phyloP scores from a whole-genome alignment of 164 flowering plant species.

The Echeveria elegans region DNA sequence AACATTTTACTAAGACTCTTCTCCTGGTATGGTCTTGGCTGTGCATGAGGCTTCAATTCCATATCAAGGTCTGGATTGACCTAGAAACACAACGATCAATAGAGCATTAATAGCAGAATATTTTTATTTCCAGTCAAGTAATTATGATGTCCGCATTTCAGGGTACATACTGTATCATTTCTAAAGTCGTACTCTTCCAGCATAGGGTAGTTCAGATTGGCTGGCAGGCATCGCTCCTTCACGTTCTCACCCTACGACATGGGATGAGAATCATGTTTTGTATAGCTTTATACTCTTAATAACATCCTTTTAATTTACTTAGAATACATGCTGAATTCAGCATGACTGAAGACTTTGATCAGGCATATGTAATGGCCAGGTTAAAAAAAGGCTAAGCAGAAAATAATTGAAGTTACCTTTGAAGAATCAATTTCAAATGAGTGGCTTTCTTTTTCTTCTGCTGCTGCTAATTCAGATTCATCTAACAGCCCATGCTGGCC shows the following conservation, averaged over 20 bases:
- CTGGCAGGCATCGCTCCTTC: conserved; percentile 94
- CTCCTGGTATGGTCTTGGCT: conserved; percentile 96
- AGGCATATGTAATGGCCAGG: background rate
- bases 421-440: conserved; percentile 88
- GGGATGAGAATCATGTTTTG: too few species aligned
- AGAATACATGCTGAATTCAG: background rate
- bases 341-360: background rate
- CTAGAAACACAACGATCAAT: conserved; percentile 27
- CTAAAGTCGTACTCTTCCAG: conserved; percentile 98
- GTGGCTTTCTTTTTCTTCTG: conserved; percentile 91
- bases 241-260: conserved; percentile 85
- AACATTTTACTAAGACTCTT: conserved; percentile 99
- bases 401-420: conserved; percentile 36
- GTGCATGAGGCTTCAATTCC: conserved; percentile 94
- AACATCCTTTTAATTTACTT: background rate
- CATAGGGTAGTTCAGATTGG: conserved; percentile 93
- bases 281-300: background rate
- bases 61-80: conserved; percentile 91
- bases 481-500: conserved; percentile 61
- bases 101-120: background rate
- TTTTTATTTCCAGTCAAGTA: background rate
- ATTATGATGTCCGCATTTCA: background rate
- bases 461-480: conserved; percentile 83
- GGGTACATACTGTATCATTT: conserved; percentile 79
- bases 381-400: background rate